Conservation (phyloP, 2,329 filamentous ascomycete species). For the Clonostachys byssicola region DNA sequence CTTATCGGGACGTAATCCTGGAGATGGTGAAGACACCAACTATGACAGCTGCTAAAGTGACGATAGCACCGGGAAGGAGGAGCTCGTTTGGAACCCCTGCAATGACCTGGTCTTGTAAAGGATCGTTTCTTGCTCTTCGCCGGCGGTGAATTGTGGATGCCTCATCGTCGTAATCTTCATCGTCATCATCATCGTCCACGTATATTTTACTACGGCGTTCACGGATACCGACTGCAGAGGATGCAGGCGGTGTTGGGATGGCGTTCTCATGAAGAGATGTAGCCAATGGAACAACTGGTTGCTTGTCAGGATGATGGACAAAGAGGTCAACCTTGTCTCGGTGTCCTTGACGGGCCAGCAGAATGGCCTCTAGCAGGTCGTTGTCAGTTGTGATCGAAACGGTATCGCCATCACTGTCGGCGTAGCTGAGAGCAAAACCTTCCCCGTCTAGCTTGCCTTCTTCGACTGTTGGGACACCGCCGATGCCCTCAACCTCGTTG, state of each 20-base stretch:
- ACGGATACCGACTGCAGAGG: constrained; percentile 40
- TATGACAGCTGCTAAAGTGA: constrained; percentile 92
- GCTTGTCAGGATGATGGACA: constrained; percentile 87
- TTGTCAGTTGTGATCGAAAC: constrained; percentile 96
- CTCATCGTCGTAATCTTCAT: constrained; percentile 49
- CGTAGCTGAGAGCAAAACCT: constrained; percentile 90
- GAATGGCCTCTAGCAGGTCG: constrained; percentile 86
- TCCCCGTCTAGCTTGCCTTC: constrained; percentile 72
- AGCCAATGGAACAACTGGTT: constrained; percentile 58
- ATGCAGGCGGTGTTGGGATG: constrained; percentile 45
- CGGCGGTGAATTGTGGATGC: constrained; percentile 42
- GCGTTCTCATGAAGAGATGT: constrained; percentile 27
- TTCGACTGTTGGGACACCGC: constrained; percentile 72
- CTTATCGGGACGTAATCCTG: constrained; percentile 55
- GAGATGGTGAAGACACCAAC: constrained; percentile 88
- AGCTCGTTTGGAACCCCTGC: constrained; percentile 91
- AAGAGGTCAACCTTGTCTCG: constrained; percentile 96
- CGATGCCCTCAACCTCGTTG: constrained; percentile 75
- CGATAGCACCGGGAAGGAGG: constrained; percentile 87
- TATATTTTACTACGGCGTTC: constrained; percentile 42
- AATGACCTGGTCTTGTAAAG: constrained; percentile 72
- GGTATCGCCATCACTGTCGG: constrained; percentile 95
- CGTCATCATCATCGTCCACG: constrained; percentile 55
- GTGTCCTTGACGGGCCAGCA: constrained; percentile 70
- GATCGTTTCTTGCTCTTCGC: constrained; percentile 27